Base-by-base conservation (phyloP, 345 rosid species). In the Syzygium oleosum region DNA sequence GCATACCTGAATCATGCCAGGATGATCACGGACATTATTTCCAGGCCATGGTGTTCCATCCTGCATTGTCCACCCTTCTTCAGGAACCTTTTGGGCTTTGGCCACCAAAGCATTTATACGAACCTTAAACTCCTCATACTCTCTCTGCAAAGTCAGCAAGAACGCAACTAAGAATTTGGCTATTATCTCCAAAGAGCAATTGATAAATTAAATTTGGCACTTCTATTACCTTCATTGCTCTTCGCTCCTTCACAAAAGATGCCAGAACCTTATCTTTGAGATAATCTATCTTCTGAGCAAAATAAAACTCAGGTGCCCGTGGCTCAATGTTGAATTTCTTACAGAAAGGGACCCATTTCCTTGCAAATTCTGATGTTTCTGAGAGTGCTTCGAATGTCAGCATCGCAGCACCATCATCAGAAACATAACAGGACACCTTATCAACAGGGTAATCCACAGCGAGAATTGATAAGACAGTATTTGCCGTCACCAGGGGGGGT, bases 11-110 rank as follows among this genome's bases (percentile, higher is more conserved):
- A 94, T 93, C 95, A 95, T 92, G 85, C 96, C 95, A 51, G 96
- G 96, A 91, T 95, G 98, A 91, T 94, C 93, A 21, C 92, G 89
- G 54, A 85, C 90, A 68, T 95, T 94, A 86, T 95, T 94, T 61
- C 96, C 96, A 25, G 98, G 96, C 96, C 98, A 95, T 23, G 91
- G 95, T 19, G 96, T 94, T 65, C 98, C 96, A 73, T 95, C 96
- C 90, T 93, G 96, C 96, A 94, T 93, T 2, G 87, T 89, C 98
- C 96, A 94, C 77, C 97, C 96, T 89, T 93, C 96, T 87, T 93
- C 95, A 29, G 96, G 95, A 85, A 92, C 92, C 87, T 92, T 93
- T 51, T 89, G 91, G 80, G 98, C 94, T 91, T 93, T 94, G 52
- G 95, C 90, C 43, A 93, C 95, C 88, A 95, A 91, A 12, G 90